Evolutionary conservation across 202 grass and related monocot species (phyloP), one percentile per base, ranked within the genome.

Genomic region (Zoysia matrella): DNA sequence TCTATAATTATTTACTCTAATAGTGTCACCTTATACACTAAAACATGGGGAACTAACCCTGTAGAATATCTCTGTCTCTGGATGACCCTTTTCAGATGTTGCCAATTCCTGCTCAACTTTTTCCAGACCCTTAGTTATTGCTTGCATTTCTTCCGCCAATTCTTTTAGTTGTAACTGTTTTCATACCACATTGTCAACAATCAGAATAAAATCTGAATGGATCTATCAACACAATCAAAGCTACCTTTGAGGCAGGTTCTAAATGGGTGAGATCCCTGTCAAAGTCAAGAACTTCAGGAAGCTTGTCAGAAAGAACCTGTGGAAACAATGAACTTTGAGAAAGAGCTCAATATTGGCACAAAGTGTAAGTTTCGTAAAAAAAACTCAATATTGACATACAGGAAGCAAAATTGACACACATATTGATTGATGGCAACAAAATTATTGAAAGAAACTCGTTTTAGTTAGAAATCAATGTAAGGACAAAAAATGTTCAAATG

Each of bases 241-340:
- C 49, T 84, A 98, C 95, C 95, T 93, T 98, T 40, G 95, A 88
- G 69, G 90, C 92, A 67, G 88, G 88, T 89, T 95, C 92, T 68
- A 98, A 90, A 83, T 91, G 82, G 7, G 88, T 47, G 75, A 98
- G 90, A 85, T 98, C 92, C 69, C 69, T 91, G 36, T 75, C 68
- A 91, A 98, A 98, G 89, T 95, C 88, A 88, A 98, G 90, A 84
- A 98, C 88, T 91, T 93, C 95, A 51, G 95, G 95, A 86, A 98
- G 92, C 79, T 93, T 98, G 67, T 94, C 90, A 6, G 82, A 91
- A 86, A 98, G 82, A 89, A 98, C 86, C 95, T 98, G 74, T 6
- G 41, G 40, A 78, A 72, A 77, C 48, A 71, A 57, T 69, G 58
- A 77, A 74, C 53, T 79, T 48, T 67, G 45, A 50, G 71, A 43